Base-by-base conservation (phyloP, 331 rosid species). In the Malus hybrid region DNA sequence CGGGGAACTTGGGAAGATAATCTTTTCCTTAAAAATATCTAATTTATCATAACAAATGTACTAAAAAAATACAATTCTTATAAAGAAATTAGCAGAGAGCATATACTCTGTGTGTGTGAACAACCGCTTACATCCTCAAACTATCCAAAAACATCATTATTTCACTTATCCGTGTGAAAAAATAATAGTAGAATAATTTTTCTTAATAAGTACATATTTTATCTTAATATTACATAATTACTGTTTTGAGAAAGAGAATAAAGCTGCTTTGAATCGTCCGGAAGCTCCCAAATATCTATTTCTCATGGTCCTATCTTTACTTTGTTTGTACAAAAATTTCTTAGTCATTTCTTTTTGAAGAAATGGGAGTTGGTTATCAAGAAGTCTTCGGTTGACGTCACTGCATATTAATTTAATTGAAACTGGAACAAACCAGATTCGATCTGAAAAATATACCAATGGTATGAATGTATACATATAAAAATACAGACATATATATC, bases 291-390 rank as follows among this genome's bases (percentile, higher is more conserved):
- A 2, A 2, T 28, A 28, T 5, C 22, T 5, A 22, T 6, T 39
- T n/a, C n/a, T n/a, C n/a, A 61, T 24, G 58, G 34, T 5, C n/a
- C 77, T 7, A 14, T 65, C 36, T 53, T 44, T 11, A 28, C 18
- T 26, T 14, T 22, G 33, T 30, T 70, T 20, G 34, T 53, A 55
- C 24, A 66, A 71, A 26, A 18, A 60, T 58, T 34, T 81, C 67
- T 66, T 7, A 58, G 62, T 84, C 80, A 66, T 20, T 76, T 19
- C 71, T 78, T 86, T 83, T 73, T 28, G 9, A 76, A 76, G 75
- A 81, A 77, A 80, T 70, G 63, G 86, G 33, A 65, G 28, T 19
- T 50, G 9, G 28, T 28, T 33, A n/a, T 34, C 64, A 29, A 53
- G 19, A 75, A 75, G 78, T 75, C 78, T 64, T 30, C 71, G 18